Percentiles rank a stretch among this genome's conserved stretches.
phyloP scores from a whole-genome alignment of 768 basidiomycete genomes.

The Cystofilobasidium capitatum region DNA sequence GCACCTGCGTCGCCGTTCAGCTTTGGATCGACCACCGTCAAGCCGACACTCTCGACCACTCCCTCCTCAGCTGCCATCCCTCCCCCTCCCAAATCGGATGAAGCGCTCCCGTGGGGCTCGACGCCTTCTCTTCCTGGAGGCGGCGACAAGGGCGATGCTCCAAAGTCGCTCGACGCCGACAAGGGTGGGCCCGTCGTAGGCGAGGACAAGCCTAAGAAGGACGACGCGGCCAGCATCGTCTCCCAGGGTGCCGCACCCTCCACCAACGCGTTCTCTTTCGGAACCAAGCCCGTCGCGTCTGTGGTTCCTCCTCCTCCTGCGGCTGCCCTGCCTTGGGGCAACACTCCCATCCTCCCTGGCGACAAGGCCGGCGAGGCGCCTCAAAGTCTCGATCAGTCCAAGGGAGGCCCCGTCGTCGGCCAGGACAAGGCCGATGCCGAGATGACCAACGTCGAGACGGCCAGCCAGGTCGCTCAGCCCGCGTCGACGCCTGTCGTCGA shows the following conservation, averaged over 20 bases:
- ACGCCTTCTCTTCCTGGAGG: slow-evolving; percentile 2
- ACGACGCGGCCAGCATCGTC: neutral
- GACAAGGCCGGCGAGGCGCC: slow-evolving; percentile 2
- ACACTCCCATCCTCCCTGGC: neutral
- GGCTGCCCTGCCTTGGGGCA: neutral
- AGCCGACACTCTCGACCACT: slow-evolving; percentile 7
- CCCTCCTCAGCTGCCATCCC: slow-evolving; percentile 4
- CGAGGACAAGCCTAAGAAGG: neutral
- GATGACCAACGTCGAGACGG: too few species aligned
- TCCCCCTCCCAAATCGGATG: slow-evolving; percentile 4
- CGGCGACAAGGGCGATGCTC: neutral
- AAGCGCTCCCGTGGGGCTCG: slow-evolving; percentile 2
- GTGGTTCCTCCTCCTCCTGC: neutral
- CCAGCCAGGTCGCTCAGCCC: neutral
- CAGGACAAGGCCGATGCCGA: slow-evolving; percentile 2
- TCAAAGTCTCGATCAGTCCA: neutral
- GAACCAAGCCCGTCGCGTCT: neutral
- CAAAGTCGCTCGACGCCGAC: neutral
- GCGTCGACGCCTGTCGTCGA: neutral
- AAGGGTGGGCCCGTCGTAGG: slow-evolving; percentile 1
- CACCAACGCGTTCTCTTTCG: neutral
- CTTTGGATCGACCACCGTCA: neutral
- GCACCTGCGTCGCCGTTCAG: slow-evolving; percentile 9
- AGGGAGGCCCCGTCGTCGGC: neutral
- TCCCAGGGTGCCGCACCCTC: slow-evolving; percentile 3